These are phyloP conservation scores for Oxytropis ochrocephala DNA, from an alignment of 306 rosid species.

Conservation along the genomic window DNA sequence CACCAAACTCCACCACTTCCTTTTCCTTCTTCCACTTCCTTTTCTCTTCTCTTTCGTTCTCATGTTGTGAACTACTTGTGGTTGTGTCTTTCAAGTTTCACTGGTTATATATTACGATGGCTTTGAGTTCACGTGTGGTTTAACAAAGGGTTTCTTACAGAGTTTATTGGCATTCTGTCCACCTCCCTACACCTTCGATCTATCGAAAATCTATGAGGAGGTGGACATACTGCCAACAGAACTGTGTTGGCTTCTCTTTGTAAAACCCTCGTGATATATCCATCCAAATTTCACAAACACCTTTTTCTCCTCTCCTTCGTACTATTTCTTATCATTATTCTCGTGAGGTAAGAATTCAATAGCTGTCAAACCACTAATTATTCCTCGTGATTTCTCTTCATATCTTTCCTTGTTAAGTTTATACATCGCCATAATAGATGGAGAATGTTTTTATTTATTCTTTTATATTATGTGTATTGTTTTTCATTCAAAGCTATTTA, in stretches of 20 bases:
- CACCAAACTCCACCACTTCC: not conserved
- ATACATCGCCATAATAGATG: too few species aligned
- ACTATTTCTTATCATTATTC: too few species aligned
- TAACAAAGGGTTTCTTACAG: constrained; percentile 66
- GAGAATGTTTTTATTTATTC: too few species aligned
- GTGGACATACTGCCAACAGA: constrained; percentile 71
- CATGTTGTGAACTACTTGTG: too few species aligned
- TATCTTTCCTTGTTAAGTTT: not conserved
- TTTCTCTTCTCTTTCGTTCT: not conserved
- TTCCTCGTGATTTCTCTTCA: not conserved
- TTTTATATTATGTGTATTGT: not conserved
- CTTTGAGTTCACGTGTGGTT: constrained; percentile 40
- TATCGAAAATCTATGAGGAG: not conserved
- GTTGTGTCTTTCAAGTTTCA: not conserved
- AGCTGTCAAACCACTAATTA: too few species aligned
- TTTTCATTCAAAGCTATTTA: too few species aligned
- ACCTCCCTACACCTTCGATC: constrained; percentile 74
- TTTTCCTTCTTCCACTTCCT: not conserved
- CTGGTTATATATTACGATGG: not conserved
- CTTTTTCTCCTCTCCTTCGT: not conserved
- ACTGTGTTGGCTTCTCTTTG: constrained; percentile 76
- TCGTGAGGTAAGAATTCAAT: too few species aligned
- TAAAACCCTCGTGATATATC: constrained; percentile 44
- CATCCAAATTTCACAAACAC: not conserved
- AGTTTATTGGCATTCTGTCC: constrained; percentile 99